Percentiles rank a stretch among this genome's conserved stretches.
Conservation (phyloP, 2,329 filamentous ascomycete species). For the Phialophora chinensis region DNA sequence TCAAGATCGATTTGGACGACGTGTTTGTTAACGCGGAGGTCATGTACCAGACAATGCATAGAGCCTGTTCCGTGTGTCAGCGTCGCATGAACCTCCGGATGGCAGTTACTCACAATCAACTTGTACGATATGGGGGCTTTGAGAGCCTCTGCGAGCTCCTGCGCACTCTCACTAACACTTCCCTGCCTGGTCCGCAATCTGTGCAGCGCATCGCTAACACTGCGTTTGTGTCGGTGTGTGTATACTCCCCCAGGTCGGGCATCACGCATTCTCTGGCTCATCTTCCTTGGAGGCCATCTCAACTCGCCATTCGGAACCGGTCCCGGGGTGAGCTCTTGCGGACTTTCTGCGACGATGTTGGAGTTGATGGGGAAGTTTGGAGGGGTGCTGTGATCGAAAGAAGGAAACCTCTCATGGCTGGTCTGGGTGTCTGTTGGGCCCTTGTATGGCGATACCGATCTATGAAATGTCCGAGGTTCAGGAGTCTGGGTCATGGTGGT, state of each 20-base stretch:
- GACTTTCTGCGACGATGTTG: conserved; percentile 36
- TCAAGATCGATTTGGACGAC: conserved; percentile 95
- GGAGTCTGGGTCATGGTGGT: conserved; percentile 40
- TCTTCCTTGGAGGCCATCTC: conserved; percentile 67
- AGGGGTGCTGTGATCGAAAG: conserved; percentile 42
- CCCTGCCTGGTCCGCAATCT: conserved; percentile 79
- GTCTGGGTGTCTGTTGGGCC: conserved; percentile 40
- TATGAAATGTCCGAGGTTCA: conserved; percentile 35
- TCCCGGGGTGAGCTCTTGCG: conserved; percentile 40
- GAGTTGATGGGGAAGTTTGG: conserved; percentile 40
- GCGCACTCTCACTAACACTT: conserved; percentile 90
- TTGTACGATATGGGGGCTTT: conserved; percentile 87
- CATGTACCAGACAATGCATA: conserved; percentile 92
- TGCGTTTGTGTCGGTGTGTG: conserved; percentile 77
- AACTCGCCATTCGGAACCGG: conserved; percentile 48
- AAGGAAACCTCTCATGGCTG: conserved; percentile 52
- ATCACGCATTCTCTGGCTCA: conserved; percentile 48
- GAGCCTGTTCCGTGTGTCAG: conserved; percentile 61
- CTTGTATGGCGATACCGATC: conserved; percentile 37
- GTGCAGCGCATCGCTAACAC: conserved; percentile 83
- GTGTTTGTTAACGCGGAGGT: conserved; percentile 96
- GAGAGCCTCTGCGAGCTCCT: conserved; percentile 89
- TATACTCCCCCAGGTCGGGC: conserved; percentile 29
- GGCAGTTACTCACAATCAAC: conserved; percentile 71
- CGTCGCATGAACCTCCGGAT: conserved; percentile 15